Evolutionary conservation across 2,329 filamentous ascomycete genomes (phyloP), one percentile per base, ranked within the genome.

Genomic region (Trichoderma sp.): DNA sequence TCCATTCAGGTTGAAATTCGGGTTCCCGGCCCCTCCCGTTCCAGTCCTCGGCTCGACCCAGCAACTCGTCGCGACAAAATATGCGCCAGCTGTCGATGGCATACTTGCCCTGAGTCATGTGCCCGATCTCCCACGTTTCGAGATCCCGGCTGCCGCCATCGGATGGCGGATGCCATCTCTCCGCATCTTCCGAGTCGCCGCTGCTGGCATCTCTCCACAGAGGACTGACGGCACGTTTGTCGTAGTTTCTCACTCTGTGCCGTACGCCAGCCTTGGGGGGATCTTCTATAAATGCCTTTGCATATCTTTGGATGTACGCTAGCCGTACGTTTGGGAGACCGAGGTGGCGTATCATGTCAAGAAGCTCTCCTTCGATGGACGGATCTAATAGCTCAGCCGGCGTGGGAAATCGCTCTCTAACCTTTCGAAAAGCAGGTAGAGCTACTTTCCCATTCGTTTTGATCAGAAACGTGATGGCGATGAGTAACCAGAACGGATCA

Each of bases 81-180:
- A 97, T 97, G 3, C 94, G 88, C 92, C 93, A 97, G 75, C 91
- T 94, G 78, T 97, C 94, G 59, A 95, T 83, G 0, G 93, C 91
- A 78, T 97, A 97, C 1, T 88, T 84, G 18, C 94, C 92, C 66
- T 92, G 89, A 0, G 93, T 94, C 68, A 97, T 82, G 77, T 97
- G 92, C 0, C 91, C 93, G 70, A 97, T 91, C 75, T 97, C 94
- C 89, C 93, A 96, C 0, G 87, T 86, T 13, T 84, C 82, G 24
- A 77, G 56, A 21, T 76, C 74, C 3, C 70, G 64, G 16, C 21
- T 32, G 1, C 10, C 28, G 18, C 32, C 21, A 7, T n/a, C 59
- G 2, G 54, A 28, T 39, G n/a, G 34, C 14, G 4, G 11, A 37
- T 14, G 39, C 24, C 21, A 16, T 16, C 18, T 51, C 26, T 59